phyloP scores from a whole-genome alignment of 2,329 filamentous ascomycete genomes.

The Proliferodiscus dingleyae region DNA sequence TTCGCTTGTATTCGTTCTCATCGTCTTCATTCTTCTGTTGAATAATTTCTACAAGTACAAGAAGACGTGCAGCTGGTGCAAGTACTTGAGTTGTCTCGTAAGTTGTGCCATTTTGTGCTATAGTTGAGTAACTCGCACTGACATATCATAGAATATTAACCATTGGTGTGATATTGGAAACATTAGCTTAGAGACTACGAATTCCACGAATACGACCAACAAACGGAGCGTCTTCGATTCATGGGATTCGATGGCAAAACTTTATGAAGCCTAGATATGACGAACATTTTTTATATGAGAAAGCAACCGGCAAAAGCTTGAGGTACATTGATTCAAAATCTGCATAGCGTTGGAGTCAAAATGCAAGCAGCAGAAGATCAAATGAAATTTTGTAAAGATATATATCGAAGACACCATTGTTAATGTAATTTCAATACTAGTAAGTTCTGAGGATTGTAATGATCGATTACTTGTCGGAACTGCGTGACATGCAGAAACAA shows the following conservation, averaged over 20 bases:
- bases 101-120: slow-evolving; percentile 41
- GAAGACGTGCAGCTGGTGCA: slow-evolving; percentile 83
- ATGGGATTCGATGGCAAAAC: slow-evolving; percentile 21
- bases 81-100: slow-evolving; percentile 89
- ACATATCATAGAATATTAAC: slow-evolving; percentile 50
- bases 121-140: slow-evolving; percentile 37
- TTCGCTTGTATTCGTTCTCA: slow-evolving; percentile 71
- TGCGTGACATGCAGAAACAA: too few relatives aligned
- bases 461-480: too few relatives aligned
- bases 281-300: neutral
- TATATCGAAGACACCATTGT: neutral
- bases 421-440: slow-evolving; percentile 1
- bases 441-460: too few relatives aligned
- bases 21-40: slow-evolving; percentile 80
- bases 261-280: slow-evolving; percentile 9
- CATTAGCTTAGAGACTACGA: slow-evolving; percentile 16
- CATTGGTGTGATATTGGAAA: slow-evolving; percentile 56
- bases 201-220: slow-evolving; percentile 6
- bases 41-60: slow-evolving; percentile 85
- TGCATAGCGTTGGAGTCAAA: slow-evolving; percentile 24
- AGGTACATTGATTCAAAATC: neutral
- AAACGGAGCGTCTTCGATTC: slow-evolving; percentile 24
- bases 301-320: neutral
- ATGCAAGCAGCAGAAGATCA: neutral
- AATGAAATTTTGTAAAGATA: neutral